A percentile compares a stretch with the other conserved stretches of the same genome.
These are phyloP conservation scores for Neofusicoccum ribis DNA, from an alignment of 2,329 filamentous ascomycete species.

Conservation along the genomic window DNA sequence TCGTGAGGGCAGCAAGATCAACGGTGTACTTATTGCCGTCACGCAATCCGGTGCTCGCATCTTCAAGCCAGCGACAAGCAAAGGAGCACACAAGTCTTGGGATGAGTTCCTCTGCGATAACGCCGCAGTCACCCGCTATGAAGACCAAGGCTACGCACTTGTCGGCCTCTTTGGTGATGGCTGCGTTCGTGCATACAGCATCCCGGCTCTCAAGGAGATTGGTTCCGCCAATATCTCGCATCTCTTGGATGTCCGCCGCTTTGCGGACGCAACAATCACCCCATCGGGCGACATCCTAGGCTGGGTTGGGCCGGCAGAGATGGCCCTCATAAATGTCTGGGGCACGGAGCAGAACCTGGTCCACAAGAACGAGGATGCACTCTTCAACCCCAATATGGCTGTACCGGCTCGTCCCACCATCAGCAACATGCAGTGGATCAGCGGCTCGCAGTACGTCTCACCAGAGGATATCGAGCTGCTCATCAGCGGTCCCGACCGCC, in stretches of 20 bases:
- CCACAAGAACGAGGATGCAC: slow-evolving; percentile 58
- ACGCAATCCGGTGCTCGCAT: slow-evolving; percentile 75
- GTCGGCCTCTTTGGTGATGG: slow-evolving; percentile 85
- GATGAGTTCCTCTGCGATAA: slow-evolving; percentile 81
- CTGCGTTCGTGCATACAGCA: slow-evolving; percentile 74
- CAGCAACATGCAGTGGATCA: slow-evolving; percentile 93
- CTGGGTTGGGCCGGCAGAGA: slow-evolving; percentile 85
- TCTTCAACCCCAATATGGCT: slow-evolving; percentile 74
- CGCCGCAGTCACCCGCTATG: slow-evolving; percentile 73
- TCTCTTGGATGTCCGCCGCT: slow-evolving; percentile 72
- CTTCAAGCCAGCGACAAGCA: slow-evolving; percentile 79
- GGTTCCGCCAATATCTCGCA: slow-evolving; percentile 63
- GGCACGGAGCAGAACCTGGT: slow-evolving; percentile 58
- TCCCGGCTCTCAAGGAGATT: slow-evolving; percentile 88
- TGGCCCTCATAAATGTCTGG: slow-evolving; percentile 82
- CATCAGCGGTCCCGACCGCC: slow-evolving; percentile 84
- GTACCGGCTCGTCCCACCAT: slow-evolving; percentile 86
- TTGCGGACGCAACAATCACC: slow-evolving; percentile 69
- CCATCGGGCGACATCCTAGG: slow-evolving; percentile 79
- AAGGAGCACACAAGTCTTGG: slow-evolving; percentile 90
- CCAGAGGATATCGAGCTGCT: slow-evolving; percentile 85
- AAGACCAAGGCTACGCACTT: slow-evolving; percentile 74
- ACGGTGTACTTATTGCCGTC: slow-evolving; percentile 79
- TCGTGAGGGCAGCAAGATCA: slow-evolving; percentile 70
- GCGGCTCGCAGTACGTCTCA: slow-evolving; percentile 88